A percentile compares a stretch with the other conserved stretches of the same genome.
These are phyloP conservation scores for Myxozyma monticola DNA, from an alignment of 805 yeast genomes.

Conservation along the genomic window DNA sequence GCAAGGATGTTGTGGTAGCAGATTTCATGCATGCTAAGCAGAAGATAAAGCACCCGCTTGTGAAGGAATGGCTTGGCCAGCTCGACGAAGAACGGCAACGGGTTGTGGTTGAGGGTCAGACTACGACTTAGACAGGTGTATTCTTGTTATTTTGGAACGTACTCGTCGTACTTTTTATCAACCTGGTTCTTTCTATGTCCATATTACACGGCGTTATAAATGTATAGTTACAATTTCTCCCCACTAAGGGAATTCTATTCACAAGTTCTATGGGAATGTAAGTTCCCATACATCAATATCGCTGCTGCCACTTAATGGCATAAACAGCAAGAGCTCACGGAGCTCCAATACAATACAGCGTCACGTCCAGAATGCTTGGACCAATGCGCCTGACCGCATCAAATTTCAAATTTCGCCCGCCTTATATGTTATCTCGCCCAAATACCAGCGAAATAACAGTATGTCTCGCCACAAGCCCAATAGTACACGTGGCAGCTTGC, in stretches of 20 bases:
- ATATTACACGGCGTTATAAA: too few relatives aligned
- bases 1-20: constrained; percentile 47
- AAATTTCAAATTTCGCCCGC: neutral
- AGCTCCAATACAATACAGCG: too few relatives aligned
- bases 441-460: constrained; percentile 80
- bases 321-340: too few relatives aligned
- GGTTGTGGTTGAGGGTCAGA: neutral
- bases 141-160: constrained; percentile 4
- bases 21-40: constrained; percentile 68
- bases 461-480: constrained; percentile 80
- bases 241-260: too few relatives aligned
- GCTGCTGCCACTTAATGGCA: too few relatives aligned
- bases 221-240: too few relatives aligned
- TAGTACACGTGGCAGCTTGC: constrained; percentile 47
- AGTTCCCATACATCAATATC: too few relatives aligned
- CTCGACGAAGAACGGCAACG: constrained; percentile 48
- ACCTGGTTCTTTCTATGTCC: neutral
- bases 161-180: neutral
- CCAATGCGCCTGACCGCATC: neutral
- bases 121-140: too few relatives aligned
- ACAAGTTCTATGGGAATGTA: too few relatives aligned
- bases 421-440: constrained; percentile 70
- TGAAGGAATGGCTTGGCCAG: constrained; percentile 57
- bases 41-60: constrained; percentile 50
- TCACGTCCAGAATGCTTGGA: too few relatives aligned